Base-by-base conservation (phyloP, 225 moss, liverwort and hornwort genomes). In the Sphagnum tenellum region DNA sequence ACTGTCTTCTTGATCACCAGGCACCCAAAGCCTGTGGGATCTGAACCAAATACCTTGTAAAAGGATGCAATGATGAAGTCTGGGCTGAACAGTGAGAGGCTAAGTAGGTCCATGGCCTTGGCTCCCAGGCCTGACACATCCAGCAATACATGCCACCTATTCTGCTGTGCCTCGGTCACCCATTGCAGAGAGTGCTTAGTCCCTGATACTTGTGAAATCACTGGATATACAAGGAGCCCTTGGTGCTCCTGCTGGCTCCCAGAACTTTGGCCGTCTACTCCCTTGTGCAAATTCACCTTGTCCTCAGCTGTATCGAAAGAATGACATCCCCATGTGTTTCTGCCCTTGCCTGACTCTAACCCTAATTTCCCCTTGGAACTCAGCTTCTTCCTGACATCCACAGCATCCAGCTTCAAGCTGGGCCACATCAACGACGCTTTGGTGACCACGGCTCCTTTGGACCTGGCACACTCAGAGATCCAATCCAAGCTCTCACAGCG, bases 21-120 rank as follows among this genome's bases (percentile, higher is more conserved):
- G 70, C 86, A 86, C 14, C 79, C 86, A 62, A 86, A 86, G 3
- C 82, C 82, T n/a, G 82, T 86, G 50, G 86, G 79, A 69, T 86
- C 86, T 7, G 74, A 79, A 48, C 82, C 86, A n/a, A 86, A 86
- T 6, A 86, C 86, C 57, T 79, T 86, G 65, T 82, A 86, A 48
- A 82, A 82, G 10, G 82, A 86, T 49, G 76, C 82, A 59, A 82
- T 75, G 2, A 86, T 86, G 73, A 82, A 86, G 67, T 82, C 86
- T 2, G 82, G 86, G 48, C 78, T 78, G 72, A 86, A 82, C 9
- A 77, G 77, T 70, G 70, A 76, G 57, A 86, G 64, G 0, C 82
- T 75, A 57, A 86, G 73, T 44, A 76, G 74, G 64, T 82, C 79
- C 86, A 86, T 77, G 29, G 81, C 79, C 70, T 82, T 82, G 51